phyloP scores from a whole-genome alignment of 371 early-diverging fungal genomes.

The Apophysomyces ossiformis region DNA sequence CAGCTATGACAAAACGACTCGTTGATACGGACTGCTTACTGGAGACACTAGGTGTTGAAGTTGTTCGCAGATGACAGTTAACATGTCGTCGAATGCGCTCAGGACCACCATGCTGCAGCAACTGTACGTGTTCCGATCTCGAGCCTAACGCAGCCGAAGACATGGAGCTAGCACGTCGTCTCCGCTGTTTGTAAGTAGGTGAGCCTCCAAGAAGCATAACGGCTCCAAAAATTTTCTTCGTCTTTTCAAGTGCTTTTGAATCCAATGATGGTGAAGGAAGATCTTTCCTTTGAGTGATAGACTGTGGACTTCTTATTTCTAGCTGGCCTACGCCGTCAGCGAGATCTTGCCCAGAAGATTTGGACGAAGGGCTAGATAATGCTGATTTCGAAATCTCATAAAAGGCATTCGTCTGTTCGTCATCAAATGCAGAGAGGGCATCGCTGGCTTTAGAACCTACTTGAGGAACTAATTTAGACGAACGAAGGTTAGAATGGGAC shows the following conservation, averaged over 20 bases:
- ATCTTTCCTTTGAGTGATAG: conserved; percentile 3
- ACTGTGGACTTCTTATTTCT: conserved; percentile 24
- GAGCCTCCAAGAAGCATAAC: conserved; percentile 73
- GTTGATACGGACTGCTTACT: background rate
- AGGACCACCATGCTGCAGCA: conserved; percentile 28
- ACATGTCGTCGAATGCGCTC: conserved; percentile 37
- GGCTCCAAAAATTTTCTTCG: conserved; percentile 57
- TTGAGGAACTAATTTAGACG: conserved; percentile 2
- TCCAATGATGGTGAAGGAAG: conserved; percentile 39
- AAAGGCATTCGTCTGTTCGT: background rate
- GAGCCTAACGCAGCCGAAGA: conserved; percentile 24
- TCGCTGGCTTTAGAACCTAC: background rate
- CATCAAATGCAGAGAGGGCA: conserved; percentile 8
- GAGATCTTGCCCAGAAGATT: conserved; percentile 15
- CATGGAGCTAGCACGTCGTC: conserved; percentile 65
- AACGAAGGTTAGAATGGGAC: conserved; percentile 11
- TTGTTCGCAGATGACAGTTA: conserved; percentile 32
- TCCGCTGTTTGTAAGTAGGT: conserved; percentile 73
- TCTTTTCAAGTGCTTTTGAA: conserved; percentile 44
- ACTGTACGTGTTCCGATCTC: conserved; percentile 11
- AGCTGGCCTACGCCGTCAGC: conserved; percentile 36
- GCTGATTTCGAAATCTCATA: background rate
- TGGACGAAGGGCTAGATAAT: background rate
- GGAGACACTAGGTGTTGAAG: conserved; percentile 12
- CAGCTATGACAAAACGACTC: conserved; percentile 46